Evolutionary conservation across 768 basidiomycete genomes (phyloP), one percentile per base, ranked within the genome.

Genomic region (Pisolithus tinctorius): DNA sequence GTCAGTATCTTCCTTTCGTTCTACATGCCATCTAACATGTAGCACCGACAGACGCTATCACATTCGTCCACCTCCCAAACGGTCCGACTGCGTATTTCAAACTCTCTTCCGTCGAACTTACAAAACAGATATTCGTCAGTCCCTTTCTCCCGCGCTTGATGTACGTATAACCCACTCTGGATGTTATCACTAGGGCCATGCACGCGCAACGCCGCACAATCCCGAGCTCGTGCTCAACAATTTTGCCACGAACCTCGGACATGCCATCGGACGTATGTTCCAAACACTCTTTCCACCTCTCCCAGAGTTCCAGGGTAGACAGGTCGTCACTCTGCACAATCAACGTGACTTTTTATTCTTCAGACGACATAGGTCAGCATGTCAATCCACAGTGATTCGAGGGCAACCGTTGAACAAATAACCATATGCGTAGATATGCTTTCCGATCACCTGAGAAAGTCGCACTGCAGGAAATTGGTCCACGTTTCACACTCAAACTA

Each of bases 301-400:
- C 55, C 93, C 93, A 0, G 90, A 96, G 65, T 97, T 96, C 63
- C 86, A 93, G 69, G 96, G 96, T 31, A 74, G 96, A 29, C 96
- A 99, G 68, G 94, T 97, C 9, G 94, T 98, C 11, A 96, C 95
- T 3, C 74, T 98, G 17, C 96, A 98, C 64, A 97, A 97, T 63
- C 93, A 96, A 66, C 82, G 96, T 44, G 96, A 99, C 71, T 99
- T 98, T 70, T 71, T 99, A 51, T 99, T 99, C 74, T 95, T 99
- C 74, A 75, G 96, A 56, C 77, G 96, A 52, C 96, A 98, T 74
- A 81, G 96, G 84, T 95, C 53, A 48, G 80, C 63, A 30, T 4
- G 41, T 25, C 16, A 6, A 8, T 42, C 54, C 6, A 48, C 54
- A 29, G 26, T 37, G 31, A 6, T 47, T 43, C 7, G 44, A 51